Percentiles rank a stretch among this genome's conserved stretches.
Conservation (phyloP, 2,329 filamentous ascomycete species). For the Neofusicoccum ribis region DNA sequence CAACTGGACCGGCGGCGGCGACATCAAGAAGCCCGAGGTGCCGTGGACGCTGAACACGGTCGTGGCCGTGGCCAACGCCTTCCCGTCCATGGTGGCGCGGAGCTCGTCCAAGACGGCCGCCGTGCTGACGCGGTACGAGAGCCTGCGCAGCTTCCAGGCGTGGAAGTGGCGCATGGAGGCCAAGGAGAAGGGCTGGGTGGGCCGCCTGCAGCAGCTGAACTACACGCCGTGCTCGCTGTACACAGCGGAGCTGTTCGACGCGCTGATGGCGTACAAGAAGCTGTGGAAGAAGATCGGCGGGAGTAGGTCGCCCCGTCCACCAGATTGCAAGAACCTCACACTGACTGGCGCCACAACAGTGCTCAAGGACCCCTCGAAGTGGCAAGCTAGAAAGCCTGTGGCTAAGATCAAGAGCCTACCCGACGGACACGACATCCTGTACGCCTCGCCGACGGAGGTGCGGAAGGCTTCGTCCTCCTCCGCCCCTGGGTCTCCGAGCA, state of each 20-base stretch:
- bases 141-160: conserved; percentile 32
- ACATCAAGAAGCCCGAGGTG: conserved; percentile 33
- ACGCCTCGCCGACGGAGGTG: neutral
- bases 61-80: conserved; percentile 35
- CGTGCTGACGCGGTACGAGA: conserved; percentile 33
- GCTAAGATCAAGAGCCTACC: neutral
- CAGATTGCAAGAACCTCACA: neutral
- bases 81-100: conserved; percentile 35
- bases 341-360: neutral
- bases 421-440: conserved; percentile 1
- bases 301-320: conserved; percentile 22
- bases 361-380: conserved; percentile 4
- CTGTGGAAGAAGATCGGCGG: conserved; percentile 34
- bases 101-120: conserved; percentile 32
- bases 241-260: conserved; percentile 34
- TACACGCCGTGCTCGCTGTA: conserved; percentile 36
- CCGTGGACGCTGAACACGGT: conserved; percentile 34
- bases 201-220: conserved; percentile 32
- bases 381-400: conserved; percentile 5
- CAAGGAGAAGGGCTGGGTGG: conserved; percentile 26
- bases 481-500: neutral
- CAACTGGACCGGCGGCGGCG: conserved; percentile 36
- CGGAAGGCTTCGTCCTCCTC: neutral
- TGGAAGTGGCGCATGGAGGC: conserved; percentile 30
- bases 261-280: conserved; percentile 36